Evolutionary conservation across 2,329 filamentous ascomycete genomes (phyloP), one percentile per base, ranked within the genome.

Genomic region (Penicillium sp.): DNA sequence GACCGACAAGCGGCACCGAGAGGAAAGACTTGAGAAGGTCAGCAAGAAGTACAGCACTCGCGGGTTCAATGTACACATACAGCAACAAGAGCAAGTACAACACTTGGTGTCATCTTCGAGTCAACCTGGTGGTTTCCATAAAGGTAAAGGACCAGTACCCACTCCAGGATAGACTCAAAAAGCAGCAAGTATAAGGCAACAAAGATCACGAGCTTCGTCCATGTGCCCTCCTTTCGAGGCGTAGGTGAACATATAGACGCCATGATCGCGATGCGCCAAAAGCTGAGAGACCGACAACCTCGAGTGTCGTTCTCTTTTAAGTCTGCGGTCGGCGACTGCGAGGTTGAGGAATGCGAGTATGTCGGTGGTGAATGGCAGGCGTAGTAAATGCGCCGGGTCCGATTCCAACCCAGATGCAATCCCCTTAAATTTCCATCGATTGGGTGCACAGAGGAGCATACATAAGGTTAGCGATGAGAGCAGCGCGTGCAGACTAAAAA

Each of bases 181-280:
- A 70, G 62, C 35, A 71, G 50, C 22, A 63, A 55, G 41, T 72
- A 70, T 4, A 71, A 59, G 12, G 64, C 58, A 41, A 68, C 50
- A 25, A 71, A 69, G 34, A 72, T 70, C 31, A 64, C 62, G 11
- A 68, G 54, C 41, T 66, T 68, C 1, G 65, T 64, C 68, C 67
- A 69, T 8, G 60, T 63, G 3, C 64, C 63, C 48, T 64, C 60
- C 47, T 61, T 62, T 28, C 56, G 58, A 3, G 59, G 52, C 6
- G 53, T 40, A 6, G 50, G 49, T 5, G 50, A 56, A 16, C 56
- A 49, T 18, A 46, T 52, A 25, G 54, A 43, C 2, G 55, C 42
- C 61, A 62, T 62, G 5, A n/a, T 53, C 3, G 42, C 14, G 38
- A 41, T 14, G 18, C 12, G 3, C 9, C 3, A 35, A 27, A 30